Conservation (phyloP, 2,329 filamentous ascomycete species). For the Colletotrichum navitas region DNA sequence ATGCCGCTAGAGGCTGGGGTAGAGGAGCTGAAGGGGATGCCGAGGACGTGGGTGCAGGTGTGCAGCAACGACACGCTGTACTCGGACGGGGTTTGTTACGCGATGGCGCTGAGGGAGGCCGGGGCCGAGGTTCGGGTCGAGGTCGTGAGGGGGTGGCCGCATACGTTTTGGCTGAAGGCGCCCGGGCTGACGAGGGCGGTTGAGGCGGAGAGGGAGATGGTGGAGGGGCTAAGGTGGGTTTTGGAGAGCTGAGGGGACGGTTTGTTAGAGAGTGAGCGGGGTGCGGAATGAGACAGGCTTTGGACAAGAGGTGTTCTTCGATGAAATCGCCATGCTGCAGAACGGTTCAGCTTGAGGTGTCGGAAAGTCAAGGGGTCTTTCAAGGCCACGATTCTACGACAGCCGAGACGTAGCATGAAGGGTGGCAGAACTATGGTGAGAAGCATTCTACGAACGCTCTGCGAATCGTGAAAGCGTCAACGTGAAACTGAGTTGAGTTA, state of each 20-base stretch:
- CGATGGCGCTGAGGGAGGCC: constrained; percentile 54
- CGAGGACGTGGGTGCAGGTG: constrained; percentile 63
- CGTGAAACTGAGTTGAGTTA: neutral
- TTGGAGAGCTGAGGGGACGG: constrained; percentile 32
- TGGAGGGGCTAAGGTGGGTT: constrained; percentile 58
- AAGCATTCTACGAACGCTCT: neutral
- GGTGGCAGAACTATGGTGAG: neutral
- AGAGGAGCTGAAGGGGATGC: constrained; percentile 50
- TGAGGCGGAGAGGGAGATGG: constrained; percentile 57
- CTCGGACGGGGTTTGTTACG: constrained; percentile 65
- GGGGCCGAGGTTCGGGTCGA: constrained; percentile 57
- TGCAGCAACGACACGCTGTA: constrained; percentile 65
- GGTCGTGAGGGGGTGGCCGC: constrained; percentile 61
- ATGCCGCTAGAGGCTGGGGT: constrained; percentile 57
- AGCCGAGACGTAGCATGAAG: neutral
- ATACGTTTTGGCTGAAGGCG: constrained; percentile 66
- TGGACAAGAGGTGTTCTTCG: too few relatives aligned
- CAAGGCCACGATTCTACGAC: neutral
- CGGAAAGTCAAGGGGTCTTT: neutral
- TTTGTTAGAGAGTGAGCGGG: neutral
- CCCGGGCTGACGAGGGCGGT: constrained; percentile 56
- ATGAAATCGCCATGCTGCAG: too few relatives aligned
- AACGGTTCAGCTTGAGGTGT: too few relatives aligned
- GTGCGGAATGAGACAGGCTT: too few relatives aligned
- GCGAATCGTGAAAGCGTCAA: neutral